These are phyloP conservation scores for Lipomyces chichibuensis DNA, from an alignment of 805 yeast species.

Conservation along the genomic window DNA sequence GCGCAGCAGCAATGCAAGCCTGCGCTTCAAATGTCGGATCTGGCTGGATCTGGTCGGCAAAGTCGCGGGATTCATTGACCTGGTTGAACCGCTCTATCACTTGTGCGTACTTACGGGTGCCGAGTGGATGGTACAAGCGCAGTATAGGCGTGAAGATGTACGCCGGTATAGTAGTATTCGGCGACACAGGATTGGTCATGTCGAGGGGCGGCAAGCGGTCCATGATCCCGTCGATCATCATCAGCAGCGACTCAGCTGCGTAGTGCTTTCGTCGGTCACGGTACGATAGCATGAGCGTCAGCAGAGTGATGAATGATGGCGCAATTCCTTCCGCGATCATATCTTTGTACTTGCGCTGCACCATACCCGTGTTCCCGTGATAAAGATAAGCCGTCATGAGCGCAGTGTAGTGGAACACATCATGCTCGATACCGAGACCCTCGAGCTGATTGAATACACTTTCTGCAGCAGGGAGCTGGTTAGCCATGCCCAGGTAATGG, in stretches of 20 bases:
- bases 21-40: conserved; percentile 15
- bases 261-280: neutral
- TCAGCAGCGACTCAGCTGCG: conserved; percentile 12
- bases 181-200: conserved; percentile 14
- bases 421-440: conserved; percentile 10
- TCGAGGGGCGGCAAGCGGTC: conserved; percentile 21
- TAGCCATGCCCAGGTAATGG: conserved; percentile 24
- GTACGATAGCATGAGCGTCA: conserved; percentile 44
- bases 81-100: conserved; percentile 6
- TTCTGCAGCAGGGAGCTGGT: conserved; percentile 21
- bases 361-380: conserved; percentile 10
- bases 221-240: conserved; percentile 5
- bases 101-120: neutral
- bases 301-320: conserved; percentile 40
- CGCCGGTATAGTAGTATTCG: conserved; percentile 24
- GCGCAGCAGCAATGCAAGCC: conserved; percentile 19
- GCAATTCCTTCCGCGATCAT: conserved; percentile 21
- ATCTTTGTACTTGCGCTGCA: conserved; percentile 16
- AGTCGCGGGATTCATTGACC: conserved; percentile 4
- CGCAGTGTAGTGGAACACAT: conserved; percentile 31
- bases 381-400: conserved; percentile 25
- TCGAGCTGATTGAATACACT: conserved; percentile 22
- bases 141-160: conserved; percentile 22
- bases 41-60: conserved; percentile 4
- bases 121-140: conserved; percentile 6